Evolutionary conservation across 148 eudicot genomes (phyloP).

Genomic region (Rhododendron ovatum): DNA sequence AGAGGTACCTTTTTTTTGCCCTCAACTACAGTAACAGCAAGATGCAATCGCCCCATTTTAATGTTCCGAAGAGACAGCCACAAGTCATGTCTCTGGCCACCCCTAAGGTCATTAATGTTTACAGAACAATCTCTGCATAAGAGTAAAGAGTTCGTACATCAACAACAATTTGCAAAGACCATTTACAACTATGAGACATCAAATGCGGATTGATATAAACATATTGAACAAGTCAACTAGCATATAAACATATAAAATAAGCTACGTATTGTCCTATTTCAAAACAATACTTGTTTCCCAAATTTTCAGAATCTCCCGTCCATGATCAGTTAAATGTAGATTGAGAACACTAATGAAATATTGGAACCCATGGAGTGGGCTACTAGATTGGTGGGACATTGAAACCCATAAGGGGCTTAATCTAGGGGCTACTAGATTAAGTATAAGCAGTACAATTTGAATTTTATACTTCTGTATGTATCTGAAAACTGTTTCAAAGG

Average conservation of each 20-base stretch:
- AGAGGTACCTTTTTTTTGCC: slow-evolving; percentile 52
- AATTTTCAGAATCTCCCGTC: neutral
- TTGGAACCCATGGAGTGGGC: neutral
- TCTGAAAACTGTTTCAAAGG: neutral
- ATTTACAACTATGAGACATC: too few relatives aligned
- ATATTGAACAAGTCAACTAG: neutral
- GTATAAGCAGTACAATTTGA: neutral
- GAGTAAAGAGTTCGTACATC: neutral
- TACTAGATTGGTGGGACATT: neutral
- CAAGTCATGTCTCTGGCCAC: slow-evolving; percentile 79
- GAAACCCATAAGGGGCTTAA: neutral
- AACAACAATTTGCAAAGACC: neutral
- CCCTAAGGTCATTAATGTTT: slow-evolving; percentile 52
- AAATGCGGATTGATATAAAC: neutral
- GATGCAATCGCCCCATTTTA: slow-evolving; percentile 76
- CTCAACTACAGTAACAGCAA: slow-evolving; percentile 65
- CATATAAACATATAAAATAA: neutral
- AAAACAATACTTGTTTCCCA: neutral
- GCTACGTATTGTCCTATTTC: neutral
- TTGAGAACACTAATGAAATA: neutral
- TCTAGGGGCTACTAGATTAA: neutral
- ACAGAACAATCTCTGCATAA: slow-evolving; percentile 62
- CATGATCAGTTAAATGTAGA: neutral
- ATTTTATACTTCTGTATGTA: neutral
- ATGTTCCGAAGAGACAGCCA: slow-evolving; percentile 81